Base-by-base conservation (phyloP, 108 stramenopile species). In the Stephanodiscus minutulus region DNA sequence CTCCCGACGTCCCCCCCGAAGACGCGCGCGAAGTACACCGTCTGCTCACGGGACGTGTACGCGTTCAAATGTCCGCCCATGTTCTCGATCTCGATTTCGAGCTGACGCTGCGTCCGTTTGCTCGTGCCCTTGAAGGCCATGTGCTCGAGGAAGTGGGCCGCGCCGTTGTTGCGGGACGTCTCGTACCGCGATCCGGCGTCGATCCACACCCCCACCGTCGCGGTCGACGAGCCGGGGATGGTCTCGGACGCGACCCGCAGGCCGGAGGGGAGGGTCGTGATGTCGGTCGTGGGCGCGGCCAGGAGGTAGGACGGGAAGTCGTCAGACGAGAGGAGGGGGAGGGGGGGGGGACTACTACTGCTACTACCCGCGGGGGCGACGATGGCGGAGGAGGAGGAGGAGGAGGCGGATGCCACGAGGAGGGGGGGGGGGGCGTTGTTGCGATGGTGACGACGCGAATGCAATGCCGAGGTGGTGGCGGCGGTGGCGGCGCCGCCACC, bases 71-170 rank as follows among this genome's bases (percentile, higher is more conserved):
- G 98, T 29, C 96, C 99, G 13, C 99, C 99, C 98, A 99, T 99
- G 84, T 99, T 97, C 88, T 99, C 99, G 65, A 99, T 97, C 77
- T 97, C 94, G 48, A 96, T 87, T 77, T 99, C 99, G n/a, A 99
- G 85, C 66, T 87, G 79, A 52, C 89, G 90, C 81, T 98, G 98
- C 13, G 95, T 96, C 21, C 99, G 81, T 31, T 84, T 85, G 21
- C 67, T 28, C 27, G 97, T 97, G 65, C 99, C 99, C 86, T 99
- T 99, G 88, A 99, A 99, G 64, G 96, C 96, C 96, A 99, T 97
- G 91, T 99, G 99, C 83, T 99, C 99, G 61, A 99, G 81, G 79
- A 99, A 99, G 82, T 99, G 99, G 8, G 97, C 97, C n/a, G 92
- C 95, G 56, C 99, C 99, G 79, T 99, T 99, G 92, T 98, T 99